Base-by-base conservation (phyloP, 768 basidiomycete species). In the Suillus placidus region DNA sequence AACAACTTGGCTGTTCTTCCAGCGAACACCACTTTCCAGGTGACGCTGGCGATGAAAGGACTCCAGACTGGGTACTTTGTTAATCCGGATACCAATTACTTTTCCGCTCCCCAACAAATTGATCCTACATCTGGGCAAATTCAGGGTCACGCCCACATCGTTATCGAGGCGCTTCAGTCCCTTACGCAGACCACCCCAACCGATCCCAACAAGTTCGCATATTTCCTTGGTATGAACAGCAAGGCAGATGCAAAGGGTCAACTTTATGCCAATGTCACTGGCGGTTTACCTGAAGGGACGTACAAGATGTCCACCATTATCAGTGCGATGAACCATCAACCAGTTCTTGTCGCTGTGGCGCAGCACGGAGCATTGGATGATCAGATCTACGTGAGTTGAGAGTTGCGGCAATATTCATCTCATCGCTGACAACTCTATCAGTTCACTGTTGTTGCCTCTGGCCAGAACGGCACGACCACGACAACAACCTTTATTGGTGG, bases 91-190 rank as follows among this genome's bases (percentile, higher is more conserved):
- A 72, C 71, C 32, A 89, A 83, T 71, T 89, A 85, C 77, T 81
- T 83, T 64, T 73, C 81, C 37, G 85, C 85, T 8, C 89, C 89
- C 54, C 84, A 85, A 70, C 78, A 85, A 64, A 73, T 85, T 49
- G 76, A 84, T 71, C 60, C 70, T 13, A 69, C 65, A 1, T 69
- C 77, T 12, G 89, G 89, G 62, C 69, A 80, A 51, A 81, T 91
- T 70, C 72, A 83, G 64, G 91, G 89, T 13, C 87, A 90, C 77
- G 79, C 80, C 20, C 90, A 92, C 70, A 75, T 90, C 70, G 87
- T 88, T 51, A 78, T 91, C 62, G 83, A 90, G 75, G 64, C 74
- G 61, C 77, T 92, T 64, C 66, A 71, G 18, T 78, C 82, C 14
- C 75, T 89, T 62, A 76, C 76, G 43, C 80, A 85, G 68, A 85